Percentiles rank a stretch among this genome's conserved stretches.
These are phyloP conservation scores for Marsdenia floribunda DNA, from an alignment of 257 asterid genomes.

Conservation along the genomic window DNA sequence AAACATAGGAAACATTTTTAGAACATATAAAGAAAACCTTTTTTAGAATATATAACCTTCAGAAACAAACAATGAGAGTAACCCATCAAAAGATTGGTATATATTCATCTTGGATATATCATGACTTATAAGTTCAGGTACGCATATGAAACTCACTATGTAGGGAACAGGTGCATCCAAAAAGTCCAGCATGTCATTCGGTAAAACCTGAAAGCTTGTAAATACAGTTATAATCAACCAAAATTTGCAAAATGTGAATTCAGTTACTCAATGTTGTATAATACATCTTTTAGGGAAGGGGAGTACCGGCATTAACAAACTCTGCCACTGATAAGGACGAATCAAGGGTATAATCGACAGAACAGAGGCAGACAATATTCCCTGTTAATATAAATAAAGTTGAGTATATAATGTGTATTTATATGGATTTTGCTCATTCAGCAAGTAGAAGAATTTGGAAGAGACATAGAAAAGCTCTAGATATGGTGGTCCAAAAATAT, in stretches of 20 bases:
- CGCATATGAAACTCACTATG: slow-evolving; percentile 56
- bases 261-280: slow-evolving; percentile 8
- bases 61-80: background rate
- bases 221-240: slow-evolving; percentile 7
- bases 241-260: slow-evolving; percentile 8
- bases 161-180: slow-evolving; percentile 99
- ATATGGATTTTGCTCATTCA: background rate
- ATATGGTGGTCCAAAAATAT: background rate
- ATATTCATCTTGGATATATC: background rate
- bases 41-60: background rate
- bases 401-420: background rate
- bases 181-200: slow-evolving; percentile 97
- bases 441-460: background rate
- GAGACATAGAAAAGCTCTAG: background rate
- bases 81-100: background rate
- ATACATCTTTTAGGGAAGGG: slow-evolving; percentile 11
- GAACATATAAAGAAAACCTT: no score
- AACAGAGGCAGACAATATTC: slow-evolving; percentile 78
- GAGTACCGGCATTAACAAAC: slow-evolving; percentile 92
- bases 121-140: background rate
- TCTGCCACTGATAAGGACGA: slow-evolving; percentile 98
- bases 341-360: slow-evolving; percentile 83
- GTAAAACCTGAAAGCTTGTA: slow-evolving; percentile 65
- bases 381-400: slow-evolving; percentile 38
- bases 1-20: background rate